These are phyloP conservation scores for Vararia minispora DNA, from an alignment of 768 basidiomycete species.

Conservation along the genomic window DNA sequence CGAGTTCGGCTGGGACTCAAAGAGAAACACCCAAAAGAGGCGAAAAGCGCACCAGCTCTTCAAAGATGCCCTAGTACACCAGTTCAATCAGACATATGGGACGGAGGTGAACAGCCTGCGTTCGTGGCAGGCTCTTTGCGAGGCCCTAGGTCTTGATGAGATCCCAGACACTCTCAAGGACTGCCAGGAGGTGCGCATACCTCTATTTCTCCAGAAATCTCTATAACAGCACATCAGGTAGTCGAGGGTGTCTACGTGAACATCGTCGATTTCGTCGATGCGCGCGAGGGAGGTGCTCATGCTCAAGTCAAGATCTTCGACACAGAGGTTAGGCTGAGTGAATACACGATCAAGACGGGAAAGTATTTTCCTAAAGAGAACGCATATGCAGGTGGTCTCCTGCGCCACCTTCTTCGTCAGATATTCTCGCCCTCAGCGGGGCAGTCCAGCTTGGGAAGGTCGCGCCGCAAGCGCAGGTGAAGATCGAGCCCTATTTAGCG, in stretches of 20 bases:
- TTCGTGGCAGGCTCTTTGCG: background rate
- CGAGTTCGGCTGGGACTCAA: background rate
- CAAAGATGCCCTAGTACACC: background rate
- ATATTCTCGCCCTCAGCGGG: slow-evolving; percentile 11
- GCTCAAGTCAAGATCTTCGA: slow-evolving; percentile 16
- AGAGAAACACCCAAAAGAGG: background rate
- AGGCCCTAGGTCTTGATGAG: background rate
- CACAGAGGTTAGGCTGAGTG: slow-evolving; percentile 13
- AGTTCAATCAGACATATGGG: background rate
- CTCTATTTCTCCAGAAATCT: background rate
- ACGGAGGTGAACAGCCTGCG: background rate
- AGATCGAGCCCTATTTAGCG: no score
- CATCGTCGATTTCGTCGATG: slow-evolving; percentile 21
- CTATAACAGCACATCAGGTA: slow-evolving; percentile 7
- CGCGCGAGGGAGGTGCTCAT: slow-evolving; percentile 4
- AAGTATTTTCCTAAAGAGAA: slow-evolving; percentile 21
- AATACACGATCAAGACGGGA: slow-evolving; percentile 14
- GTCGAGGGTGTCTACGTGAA: slow-evolving; percentile 20
- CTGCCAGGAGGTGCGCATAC: slow-evolving; percentile 6
- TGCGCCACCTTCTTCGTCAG: slow-evolving; percentile 19
- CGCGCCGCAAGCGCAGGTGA: no score
- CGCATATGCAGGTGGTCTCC: slow-evolving; percentile 20
- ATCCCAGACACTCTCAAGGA: slow-evolving; percentile 4
- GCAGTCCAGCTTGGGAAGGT: no score
- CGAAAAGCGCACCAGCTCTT: background rate